Evolutionary conservation across 2,329 filamentous ascomycete genomes (phyloP), one percentile per base, ranked within the genome.

Genomic region (Coniochaeta hoffmannii): DNA sequence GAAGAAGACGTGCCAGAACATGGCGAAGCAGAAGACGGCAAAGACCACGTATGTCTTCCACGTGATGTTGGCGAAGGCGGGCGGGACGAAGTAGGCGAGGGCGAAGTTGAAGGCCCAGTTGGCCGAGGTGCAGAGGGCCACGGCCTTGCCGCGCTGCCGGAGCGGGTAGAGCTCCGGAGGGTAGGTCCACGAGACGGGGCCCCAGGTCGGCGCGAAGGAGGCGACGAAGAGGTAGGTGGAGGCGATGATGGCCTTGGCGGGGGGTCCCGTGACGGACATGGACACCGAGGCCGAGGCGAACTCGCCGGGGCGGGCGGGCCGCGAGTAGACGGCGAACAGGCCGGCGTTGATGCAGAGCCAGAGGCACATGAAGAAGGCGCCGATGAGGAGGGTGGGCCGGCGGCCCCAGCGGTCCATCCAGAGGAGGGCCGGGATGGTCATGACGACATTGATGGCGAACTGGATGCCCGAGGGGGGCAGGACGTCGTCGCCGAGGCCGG

Each of bases 391-490:
- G 4, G 86, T 81, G 1, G 74, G 75, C 41, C 87, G 88, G 60
- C 89, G 88, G 50, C 89, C 89, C 83, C 86, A 89, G 55, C 78
- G 76, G 62, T 94, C 89, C 63, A 92, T 80, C 73, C 76, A 92
- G 56, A 92, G 70, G 24, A 93, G 77, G 1, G 88, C 88, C 0
- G 88, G 87, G 3, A 92, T 68, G 0, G 89, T 93, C 84, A 90
- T 89, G 53, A 85, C 58, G 1, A 93, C 88, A 68, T 92, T 92
- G 74, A 93, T 89, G 62, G 91, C 77, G 66, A 88, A 89, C 65
- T 89, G 83, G 59, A 89, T 89, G 10, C 81, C 83, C 17, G 83
- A 87, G 8, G 86, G 79, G 46, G 88, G 69, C 9, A 90, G 76
- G 35, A 83, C 79, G 54, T 76, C 77, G 61, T 81, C 78, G 1